Evolutionary conservation across 495 filamentous ascomycete species (phyloP).

Genomic region (Lophium mytilinum): DNA sequence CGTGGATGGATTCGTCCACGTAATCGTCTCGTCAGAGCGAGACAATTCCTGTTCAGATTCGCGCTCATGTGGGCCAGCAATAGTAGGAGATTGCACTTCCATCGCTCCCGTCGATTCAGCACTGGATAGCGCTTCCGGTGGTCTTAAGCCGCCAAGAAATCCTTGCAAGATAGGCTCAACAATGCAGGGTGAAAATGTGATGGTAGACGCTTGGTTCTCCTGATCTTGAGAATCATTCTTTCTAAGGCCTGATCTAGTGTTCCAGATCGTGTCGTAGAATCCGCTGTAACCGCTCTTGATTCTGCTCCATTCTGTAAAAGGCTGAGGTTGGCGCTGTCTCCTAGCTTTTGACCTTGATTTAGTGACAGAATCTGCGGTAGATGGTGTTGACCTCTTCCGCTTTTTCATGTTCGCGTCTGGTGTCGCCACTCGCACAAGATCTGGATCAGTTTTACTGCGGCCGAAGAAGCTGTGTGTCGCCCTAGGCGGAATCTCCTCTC

Average conservation of each 20-base stretch:
- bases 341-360: neutral
- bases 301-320: conserved; percentile 58
- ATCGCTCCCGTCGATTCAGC: no score
- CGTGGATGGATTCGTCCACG: conserved; percentile 63
- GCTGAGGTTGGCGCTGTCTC: neutral
- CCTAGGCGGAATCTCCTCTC: neutral
- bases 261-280: conserved; percentile 23
- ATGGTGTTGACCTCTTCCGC: conserved; percentile 4
- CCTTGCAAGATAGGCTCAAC: neutral
- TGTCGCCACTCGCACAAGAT: no score
- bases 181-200: neutral
- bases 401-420: conserved; percentile 3
- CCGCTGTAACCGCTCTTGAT: conserved; percentile 52
- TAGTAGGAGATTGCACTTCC: neutral
- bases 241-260: conserved; percentile 2
- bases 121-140: no score
- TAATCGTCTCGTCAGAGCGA: conserved; percentile 32
- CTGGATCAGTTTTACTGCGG: no score
- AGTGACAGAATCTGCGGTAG: neutral
- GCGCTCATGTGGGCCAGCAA: neutral
- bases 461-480: neutral
- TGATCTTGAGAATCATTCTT: neutral
- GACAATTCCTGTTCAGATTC: conserved; percentile 17
- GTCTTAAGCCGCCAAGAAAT: neutral
- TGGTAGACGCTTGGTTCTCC: neutral